phyloP scores from a whole-genome alignment of 73 alveolate species.

The Halteria grandinella region DNA sequence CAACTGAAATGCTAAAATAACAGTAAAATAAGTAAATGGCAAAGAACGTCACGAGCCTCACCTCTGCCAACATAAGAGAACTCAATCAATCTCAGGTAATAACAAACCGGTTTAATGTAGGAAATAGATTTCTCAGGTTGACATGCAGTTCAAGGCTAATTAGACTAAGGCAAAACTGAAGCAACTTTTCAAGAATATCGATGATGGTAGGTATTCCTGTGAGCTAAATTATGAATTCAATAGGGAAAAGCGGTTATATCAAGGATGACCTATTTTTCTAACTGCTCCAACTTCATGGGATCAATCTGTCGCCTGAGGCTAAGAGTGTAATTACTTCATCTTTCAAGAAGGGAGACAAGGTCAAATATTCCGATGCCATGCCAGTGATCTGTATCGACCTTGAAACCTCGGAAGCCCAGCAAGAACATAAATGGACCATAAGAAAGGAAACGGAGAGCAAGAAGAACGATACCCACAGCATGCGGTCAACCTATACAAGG shows the following conservation, averaged over 20 bases:
- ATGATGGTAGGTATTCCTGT: constrained; percentile 12
- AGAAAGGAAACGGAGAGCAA: background rate
- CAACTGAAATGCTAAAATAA: too few relatives aligned
- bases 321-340: background rate
- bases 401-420: constrained; percentile 34
- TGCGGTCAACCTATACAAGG: too few relatives aligned
- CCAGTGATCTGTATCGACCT: constrained; percentile 16
- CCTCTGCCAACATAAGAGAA: too few relatives aligned
- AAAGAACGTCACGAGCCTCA: too few relatives aligned
- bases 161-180: constrained; percentile 21
- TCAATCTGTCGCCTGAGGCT: constrained; percentile 37
- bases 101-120: too few relatives aligned
- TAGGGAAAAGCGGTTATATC: constrained; percentile 50
- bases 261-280: constrained; percentile 40
- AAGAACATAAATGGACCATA: background rate
- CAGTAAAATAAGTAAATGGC: too few relatives aligned
- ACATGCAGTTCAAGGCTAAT: constrained; percentile 48
- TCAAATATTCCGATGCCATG: constrained; percentile 39
- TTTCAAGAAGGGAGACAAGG: constrained; percentile 32
- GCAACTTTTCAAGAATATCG: constrained; percentile 45
- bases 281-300: constrained; percentile 7
- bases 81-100: too few relatives aligned
- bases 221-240: background rate
- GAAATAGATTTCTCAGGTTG: constrained; percentile 46
- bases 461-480: constrained; percentile 19